These are phyloP conservation scores for Leavenworthia alabamica DNA, from an alignment of 345 rosid genomes.

Conservation along the genomic window DNA sequence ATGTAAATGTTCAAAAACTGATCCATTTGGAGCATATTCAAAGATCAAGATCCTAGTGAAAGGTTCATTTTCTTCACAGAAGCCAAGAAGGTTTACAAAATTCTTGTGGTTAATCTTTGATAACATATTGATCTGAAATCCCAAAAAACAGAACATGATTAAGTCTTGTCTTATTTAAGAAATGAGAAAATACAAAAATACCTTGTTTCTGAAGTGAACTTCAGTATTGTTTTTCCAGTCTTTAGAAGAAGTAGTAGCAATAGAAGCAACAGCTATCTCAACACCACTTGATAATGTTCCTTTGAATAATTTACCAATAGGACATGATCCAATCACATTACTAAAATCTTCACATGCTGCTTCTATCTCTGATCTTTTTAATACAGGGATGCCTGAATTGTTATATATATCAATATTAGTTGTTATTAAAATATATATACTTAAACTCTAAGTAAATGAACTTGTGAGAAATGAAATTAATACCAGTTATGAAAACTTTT, in stretches of 20 bases:
- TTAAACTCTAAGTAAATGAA: not conserved
- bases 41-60: slow-evolving; percentile 97
- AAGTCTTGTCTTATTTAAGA: not conserved
- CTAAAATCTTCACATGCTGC: slow-evolving; percentile 96
- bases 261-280: slow-evolving; percentile 82
- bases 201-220: slow-evolving; percentile 75
- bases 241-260: slow-evolving; percentile 40
- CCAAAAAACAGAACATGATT: slow-evolving; percentile 1
- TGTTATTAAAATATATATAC: too few species aligned
- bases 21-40: slow-evolving; percentile 94
- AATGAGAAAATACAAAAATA: slow-evolving; percentile 15
- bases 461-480: slow-evolving; percentile 14
- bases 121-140: slow-evolving; percentile 62
- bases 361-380: slow-evolving; percentile 75
- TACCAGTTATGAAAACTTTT: slow-evolving; percentile 81
- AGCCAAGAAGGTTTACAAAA: slow-evolving; percentile 85
- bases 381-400: slow-evolving; percentile 85
- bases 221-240: slow-evolving; percentile 73
- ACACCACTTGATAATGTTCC: slow-evolving; percentile 87
- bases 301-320: slow-evolving; percentile 67
- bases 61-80: slow-evolving; percentile 72
- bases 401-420: not conserved
- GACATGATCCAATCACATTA: slow-evolving; percentile 70
- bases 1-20: slow-evolving; percentile 87
- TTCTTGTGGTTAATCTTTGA: slow-evolving; percentile 92